Percentiles rank a stretch among this genome's conserved stretches.
Conservation (phyloP, 163 green algal genomes). For the Scenedesmus sp. region DNA sequence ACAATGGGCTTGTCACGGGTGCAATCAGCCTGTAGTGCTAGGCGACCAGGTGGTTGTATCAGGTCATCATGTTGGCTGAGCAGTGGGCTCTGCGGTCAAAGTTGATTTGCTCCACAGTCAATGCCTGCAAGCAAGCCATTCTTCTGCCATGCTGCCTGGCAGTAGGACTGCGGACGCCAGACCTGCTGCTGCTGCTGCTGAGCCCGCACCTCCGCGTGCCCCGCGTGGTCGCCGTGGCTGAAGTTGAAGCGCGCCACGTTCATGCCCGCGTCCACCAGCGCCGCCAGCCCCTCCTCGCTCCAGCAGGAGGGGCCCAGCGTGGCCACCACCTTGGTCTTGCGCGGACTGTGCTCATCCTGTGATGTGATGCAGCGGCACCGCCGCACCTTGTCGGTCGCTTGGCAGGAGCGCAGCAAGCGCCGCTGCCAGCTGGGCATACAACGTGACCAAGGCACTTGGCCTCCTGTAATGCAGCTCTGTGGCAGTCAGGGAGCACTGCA, state of each 20-base stretch:
- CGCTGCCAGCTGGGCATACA: neutral
- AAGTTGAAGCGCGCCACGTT: constrained; percentile 99
- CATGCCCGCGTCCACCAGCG: constrained; percentile 95
- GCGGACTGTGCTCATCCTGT: constrained; percentile 19
- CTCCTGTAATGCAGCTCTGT: too few relatives aligned
- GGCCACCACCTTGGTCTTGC: constrained; percentile 93
- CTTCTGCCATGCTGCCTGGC: too few relatives aligned
- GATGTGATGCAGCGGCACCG: neutral
- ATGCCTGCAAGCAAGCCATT: too few relatives aligned
- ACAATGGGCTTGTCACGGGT: neutral
- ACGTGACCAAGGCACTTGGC: neutral
- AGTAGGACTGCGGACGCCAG: too few relatives aligned
- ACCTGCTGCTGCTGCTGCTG: neutral
- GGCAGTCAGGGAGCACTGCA: too few relatives aligned
- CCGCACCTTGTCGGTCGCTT: too few relatives aligned
- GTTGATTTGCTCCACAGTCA: too few relatives aligned
- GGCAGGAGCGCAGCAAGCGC: neutral
- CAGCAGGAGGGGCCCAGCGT: constrained; percentile 94
- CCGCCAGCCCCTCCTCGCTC: constrained; percentile 85
- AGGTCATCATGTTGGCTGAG: too few relatives aligned
- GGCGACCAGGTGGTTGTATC: too few relatives aligned
- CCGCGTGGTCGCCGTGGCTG: constrained; percentile 86
- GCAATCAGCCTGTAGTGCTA: too few relatives aligned
- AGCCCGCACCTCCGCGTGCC: constrained; percentile 74
- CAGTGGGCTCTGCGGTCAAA: too few relatives aligned